Evolutionary conservation across 2,329 filamentous ascomycete genomes (phyloP).

Genomic region (Ilyonectria destructans): DNA sequence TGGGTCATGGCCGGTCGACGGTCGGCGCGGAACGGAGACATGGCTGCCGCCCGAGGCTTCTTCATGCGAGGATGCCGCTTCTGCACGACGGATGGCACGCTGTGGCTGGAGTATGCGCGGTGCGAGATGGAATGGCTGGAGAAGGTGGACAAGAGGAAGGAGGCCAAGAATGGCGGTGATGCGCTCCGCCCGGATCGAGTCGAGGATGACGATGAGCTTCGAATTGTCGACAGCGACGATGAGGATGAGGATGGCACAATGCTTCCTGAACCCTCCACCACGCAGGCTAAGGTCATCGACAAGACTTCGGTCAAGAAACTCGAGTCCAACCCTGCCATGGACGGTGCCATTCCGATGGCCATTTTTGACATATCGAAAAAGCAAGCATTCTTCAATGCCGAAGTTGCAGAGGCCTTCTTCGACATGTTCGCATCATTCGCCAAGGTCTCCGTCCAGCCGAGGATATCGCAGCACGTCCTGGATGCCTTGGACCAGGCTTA

Average conservation of each 20-base stretch:
- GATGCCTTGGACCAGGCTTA: constrained; percentile 73
- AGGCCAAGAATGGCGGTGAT: constrained; percentile 65
- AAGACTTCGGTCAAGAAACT: constrained; percentile 67
- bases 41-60: constrained; percentile 86
- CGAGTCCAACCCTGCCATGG: constrained; percentile 85
- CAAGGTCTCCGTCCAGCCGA: constrained; percentile 74
- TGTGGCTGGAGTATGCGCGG: constrained; percentile 94
- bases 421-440: constrained; percentile 82
- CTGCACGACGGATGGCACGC: constrained; percentile 79
- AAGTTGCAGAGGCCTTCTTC: constrained; percentile 84
- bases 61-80: constrained; percentile 94
- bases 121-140: constrained; percentile 94
- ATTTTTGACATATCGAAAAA: constrained; percentile 91
- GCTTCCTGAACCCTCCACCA: constrained; percentile 63
- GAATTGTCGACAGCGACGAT: constrained; percentile 62
- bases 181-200: constrained; percentile 64
- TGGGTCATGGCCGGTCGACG: constrained; percentile 90
- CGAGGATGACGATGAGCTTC: constrained; percentile 66
- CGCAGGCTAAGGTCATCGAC: constrained; percentile 62
- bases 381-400: constrained; percentile 79
- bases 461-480: constrained; percentile 82
- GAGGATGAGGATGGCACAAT: constrained; percentile 61
- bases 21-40: constrained; percentile 86
- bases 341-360: constrained; percentile 93
- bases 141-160: constrained; percentile 83